phyloP scores from a whole-genome alignment of 2,329 filamentous ascomycete genomes.

The Cladosporium phlei region DNA sequence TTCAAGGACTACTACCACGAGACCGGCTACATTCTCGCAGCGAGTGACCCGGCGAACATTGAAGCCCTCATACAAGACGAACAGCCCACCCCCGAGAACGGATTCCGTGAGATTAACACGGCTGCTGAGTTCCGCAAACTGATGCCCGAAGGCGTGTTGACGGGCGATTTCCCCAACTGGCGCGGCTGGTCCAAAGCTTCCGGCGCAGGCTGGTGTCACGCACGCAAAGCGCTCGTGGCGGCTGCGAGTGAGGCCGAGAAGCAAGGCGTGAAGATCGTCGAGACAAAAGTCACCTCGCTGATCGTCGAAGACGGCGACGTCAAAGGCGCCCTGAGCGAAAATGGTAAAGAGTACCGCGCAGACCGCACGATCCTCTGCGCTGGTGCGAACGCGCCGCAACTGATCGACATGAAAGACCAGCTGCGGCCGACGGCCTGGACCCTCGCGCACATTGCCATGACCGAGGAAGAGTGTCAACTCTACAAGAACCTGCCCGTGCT shows the following conservation, averaged over 20 bases:
- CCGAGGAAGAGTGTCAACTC: slow-evolving; percentile 38
- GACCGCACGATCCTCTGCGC: slow-evolving; percentile 46
- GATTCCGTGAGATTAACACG: slow-evolving; percentile 34
- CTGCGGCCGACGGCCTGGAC: slow-evolving; percentile 53
- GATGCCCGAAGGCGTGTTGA: slow-evolving; percentile 50
- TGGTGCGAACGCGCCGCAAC: slow-evolving; percentile 44
- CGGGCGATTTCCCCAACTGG: slow-evolving; percentile 48
- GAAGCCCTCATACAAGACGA: slow-evolving; percentile 20
- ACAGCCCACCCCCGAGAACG: slow-evolving; percentile 20
- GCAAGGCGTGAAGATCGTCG: slow-evolving; percentile 46
- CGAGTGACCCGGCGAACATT: slow-evolving; percentile 37
- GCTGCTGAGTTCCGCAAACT: slow-evolving; percentile 46
- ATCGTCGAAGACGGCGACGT: slow-evolving; percentile 36
- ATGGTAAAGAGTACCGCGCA: slow-evolving; percentile 40
- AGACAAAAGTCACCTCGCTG: slow-evolving; percentile 38
- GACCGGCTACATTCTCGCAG: slow-evolving; percentile 46
- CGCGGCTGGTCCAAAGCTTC: slow-evolving; percentile 44
- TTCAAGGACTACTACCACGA: slow-evolving; percentile 43
- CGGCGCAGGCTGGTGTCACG: slow-evolving; percentile 52
- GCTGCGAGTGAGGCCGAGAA: slow-evolving; percentile 42
- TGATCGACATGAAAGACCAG: slow-evolving; percentile 50
- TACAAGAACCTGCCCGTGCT: slow-evolving; percentile 48
- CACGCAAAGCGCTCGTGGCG: slow-evolving; percentile 45
- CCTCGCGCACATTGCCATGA: slow-evolving; percentile 48
- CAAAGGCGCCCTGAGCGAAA: slow-evolving; percentile 40